These are phyloP conservation scores for Podosphaera aphanis DNA, from an alignment of 2,329 filamentous ascomycete genomes.

Conservation along the genomic window DNA sequence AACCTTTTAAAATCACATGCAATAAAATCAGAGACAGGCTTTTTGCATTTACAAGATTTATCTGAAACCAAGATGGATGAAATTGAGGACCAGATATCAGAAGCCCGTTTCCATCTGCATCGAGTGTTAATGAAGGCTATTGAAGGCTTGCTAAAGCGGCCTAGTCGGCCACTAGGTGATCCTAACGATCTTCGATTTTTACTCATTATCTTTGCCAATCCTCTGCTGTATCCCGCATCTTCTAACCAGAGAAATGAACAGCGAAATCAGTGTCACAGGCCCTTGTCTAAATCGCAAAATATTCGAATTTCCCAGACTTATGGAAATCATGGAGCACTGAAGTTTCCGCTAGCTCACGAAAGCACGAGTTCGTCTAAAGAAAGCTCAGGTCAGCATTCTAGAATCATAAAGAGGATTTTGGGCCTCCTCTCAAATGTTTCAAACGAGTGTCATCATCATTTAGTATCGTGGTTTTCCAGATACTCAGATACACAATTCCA, in stretches of 20 bases:
- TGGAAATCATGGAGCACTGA: not conserved
- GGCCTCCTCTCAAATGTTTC: slow-evolving; percentile 59
- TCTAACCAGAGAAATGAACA: slow-evolving; percentile 9
- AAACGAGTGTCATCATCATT: slow-evolving; percentile 49
- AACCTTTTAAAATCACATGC: slow-evolving; percentile 21
- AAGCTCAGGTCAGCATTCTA: slow-evolving; percentile 44
- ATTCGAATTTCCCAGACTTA: slow-evolving; percentile 4
- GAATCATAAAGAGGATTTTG: slow-evolving; percentile 63
- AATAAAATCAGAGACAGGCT: slow-evolving; percentile 4
- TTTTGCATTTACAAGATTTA: slow-evolving; percentile 4
- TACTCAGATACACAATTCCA: slow-evolving; percentile 45
- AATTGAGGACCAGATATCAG: slow-evolving; percentile 27
- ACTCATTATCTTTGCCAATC: slow-evolving; percentile 57
- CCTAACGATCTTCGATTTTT: slow-evolving; percentile 55
- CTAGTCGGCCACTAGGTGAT: slow-evolving; percentile 42
- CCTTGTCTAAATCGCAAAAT: slow-evolving; percentile 8
- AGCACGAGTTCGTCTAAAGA: slow-evolving; percentile 6
- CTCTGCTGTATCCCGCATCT: slow-evolving; percentile 35
- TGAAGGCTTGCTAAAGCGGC: slow-evolving; percentile 59
- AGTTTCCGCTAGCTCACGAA: not conserved
- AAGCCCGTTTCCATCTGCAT: slow-evolving; percentile 47
- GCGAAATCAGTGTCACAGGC: slow-evolving; percentile 4
- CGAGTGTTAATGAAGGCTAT: slow-evolving; percentile 51
- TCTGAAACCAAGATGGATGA: slow-evolving; percentile 15
- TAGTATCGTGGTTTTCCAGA: slow-evolving; percentile 58